A percentile compares a stretch with the other conserved stretches of the same genome.
These are phyloP conservation scores for Hanseniaspora jakobsenii DNA, from an alignment of 805 yeast species.

Conservation along the genomic window DNA sequence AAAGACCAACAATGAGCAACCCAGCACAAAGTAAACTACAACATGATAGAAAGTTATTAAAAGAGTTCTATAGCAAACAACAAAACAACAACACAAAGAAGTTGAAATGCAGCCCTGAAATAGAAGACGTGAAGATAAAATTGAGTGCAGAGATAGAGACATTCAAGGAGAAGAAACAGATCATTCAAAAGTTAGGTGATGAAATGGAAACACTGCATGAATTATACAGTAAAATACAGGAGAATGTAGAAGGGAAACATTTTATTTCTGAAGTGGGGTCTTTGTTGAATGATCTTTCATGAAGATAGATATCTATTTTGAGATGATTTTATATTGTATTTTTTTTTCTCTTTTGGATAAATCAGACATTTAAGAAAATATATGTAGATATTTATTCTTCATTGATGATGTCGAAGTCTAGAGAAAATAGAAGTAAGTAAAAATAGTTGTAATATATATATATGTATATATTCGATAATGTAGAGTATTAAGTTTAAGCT, in stretches of 20 bases:
- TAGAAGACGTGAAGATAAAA: background rate
- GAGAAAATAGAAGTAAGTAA: too few relatives aligned
- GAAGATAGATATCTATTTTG: background rate
- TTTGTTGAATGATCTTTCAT: background rate
- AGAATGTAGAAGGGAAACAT: background rate
- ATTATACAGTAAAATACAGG: background rate
- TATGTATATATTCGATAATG: too few relatives aligned
- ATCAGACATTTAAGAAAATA: too few relatives aligned
- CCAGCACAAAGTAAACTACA: conserved; percentile 10
- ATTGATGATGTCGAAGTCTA: too few relatives aligned
- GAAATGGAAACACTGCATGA: background rate
- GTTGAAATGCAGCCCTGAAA: conserved; percentile 1
- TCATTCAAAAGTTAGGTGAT: background rate
- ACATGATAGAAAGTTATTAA: conserved; percentile 9
- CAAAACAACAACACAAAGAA: background rate
- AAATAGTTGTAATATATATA: too few relatives aligned
- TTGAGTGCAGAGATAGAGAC: background rate
- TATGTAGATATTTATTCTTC: too few relatives aligned
- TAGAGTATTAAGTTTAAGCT: too few relatives aligned
- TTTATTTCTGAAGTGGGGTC: conserved; percentile 2
- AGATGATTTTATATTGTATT: background rate
- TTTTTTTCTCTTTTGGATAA: background rate
- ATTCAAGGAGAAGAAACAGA: background rate
- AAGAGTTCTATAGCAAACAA: conserved; percentile 10
- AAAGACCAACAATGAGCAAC: background rate